phyloP scores from a whole-genome alignment of 805 yeast genomes.

The Starmerella asiatica region DNA sequence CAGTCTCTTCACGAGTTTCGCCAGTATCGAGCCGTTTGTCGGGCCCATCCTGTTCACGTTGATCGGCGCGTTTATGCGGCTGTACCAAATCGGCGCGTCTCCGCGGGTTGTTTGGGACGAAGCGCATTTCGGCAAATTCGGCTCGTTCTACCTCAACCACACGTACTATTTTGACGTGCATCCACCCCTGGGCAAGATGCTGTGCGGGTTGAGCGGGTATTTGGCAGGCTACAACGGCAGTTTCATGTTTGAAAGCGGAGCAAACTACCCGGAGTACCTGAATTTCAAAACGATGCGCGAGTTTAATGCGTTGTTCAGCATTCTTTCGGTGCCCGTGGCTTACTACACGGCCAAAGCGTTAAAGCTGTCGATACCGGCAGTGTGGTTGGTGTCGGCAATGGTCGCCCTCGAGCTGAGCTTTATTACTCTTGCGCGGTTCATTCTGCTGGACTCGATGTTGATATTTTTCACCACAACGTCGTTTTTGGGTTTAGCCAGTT shows the following conservation, averaged over 20 bases:
- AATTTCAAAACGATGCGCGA: conserved; percentile 75
- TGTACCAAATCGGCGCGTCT: conserved; percentile 60
- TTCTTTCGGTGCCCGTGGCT: conserved; percentile 63
- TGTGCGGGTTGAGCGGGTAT: conserved; percentile 84
- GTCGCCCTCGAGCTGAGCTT: conserved; percentile 60
- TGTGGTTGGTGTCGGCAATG: conserved; percentile 43
- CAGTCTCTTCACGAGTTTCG: conserved; percentile 21
- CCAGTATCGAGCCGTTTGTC: conserved; percentile 31
- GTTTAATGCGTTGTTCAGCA: conserved; percentile 73
- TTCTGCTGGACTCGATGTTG: conserved; percentile 81
- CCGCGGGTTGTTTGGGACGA: conserved; percentile 52
- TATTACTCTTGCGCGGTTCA: conserved; percentile 85
- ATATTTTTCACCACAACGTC: conserved; percentile 72
- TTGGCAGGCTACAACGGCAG: conserved; percentile 81
- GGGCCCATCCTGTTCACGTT: conserved; percentile 43
- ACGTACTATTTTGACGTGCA: conserved; percentile 93
- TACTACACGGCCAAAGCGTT: conserved; percentile 77
- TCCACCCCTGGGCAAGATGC: conserved; percentile 92
- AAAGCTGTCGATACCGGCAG: conserved; percentile 61
- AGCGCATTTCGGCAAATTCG: conserved; percentile 39
- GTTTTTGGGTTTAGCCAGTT: conserved; percentile 63
- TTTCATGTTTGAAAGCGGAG: conserved; percentile 83
- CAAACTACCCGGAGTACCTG: conserved; percentile 57
- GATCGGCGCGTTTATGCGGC: conserved; percentile 57
- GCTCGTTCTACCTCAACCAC: conserved; percentile 55